Base-by-base conservation (phyloP, 2,329 filamentous ascomycete genomes). In the Arthrobotrys musiformis region DNA sequence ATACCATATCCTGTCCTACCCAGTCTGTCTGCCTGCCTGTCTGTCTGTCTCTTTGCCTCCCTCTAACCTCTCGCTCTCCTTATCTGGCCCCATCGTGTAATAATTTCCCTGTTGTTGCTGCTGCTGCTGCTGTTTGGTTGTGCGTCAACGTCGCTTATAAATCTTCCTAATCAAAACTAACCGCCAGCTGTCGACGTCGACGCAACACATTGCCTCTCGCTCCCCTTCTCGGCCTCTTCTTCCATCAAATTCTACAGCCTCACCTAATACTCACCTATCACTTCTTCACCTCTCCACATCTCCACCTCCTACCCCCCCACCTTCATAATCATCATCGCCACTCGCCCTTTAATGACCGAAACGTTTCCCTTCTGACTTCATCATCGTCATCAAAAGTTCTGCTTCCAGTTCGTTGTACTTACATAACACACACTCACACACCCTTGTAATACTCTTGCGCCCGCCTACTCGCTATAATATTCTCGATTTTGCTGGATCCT, bases 141-240 rank as follows among this genome's bases (percentile, higher is more conserved):
- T 44, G 48, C 68, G 48, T 30, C 72, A 30, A 56, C 58, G 52
- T 67, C 60, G 73, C 73, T 77, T 77, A 77, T 66, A 66, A 70
- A 76, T 69, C 64, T 64, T 58, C 56, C 63, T 69, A 56, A 69
- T 30, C 28, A 62, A 72, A 40, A 48, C 60, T 75, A 62, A 68
- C 70, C 70, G 70, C 72, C 70, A 69, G 30, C 72, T 42, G 64
- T 67, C 72, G 72, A 76, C 72, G 66, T 70, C 63, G 56, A 69
- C 63, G 48, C 56, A 69, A 68, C 62, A 63, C 72, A 46, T 72
- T 33, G 26, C n/a, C 15, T 9, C 15, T 46, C 61, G 37, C 40
- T 28, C 1, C n/a, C 30, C 6, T 33, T 66, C 33, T 68, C 63
- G 48, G 40, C 63, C 15, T n/a, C 26, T 46, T 56, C 72, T 64